Evolutionary conservation across 129 eudicot genomes (phyloP).

Genomic region (Kitagawia praeruptora): DNA sequence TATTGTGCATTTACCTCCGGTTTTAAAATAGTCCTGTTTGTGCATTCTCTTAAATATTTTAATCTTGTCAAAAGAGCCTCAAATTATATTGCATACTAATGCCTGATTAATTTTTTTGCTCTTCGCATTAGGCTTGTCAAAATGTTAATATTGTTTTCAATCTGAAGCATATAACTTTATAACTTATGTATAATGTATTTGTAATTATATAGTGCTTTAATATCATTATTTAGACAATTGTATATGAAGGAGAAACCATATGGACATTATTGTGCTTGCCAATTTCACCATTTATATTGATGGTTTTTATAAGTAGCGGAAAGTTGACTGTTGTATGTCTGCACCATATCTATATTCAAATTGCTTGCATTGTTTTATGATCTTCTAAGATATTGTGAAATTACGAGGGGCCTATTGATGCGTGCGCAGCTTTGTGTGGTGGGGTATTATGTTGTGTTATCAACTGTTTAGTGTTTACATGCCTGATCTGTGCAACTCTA

Average conservation of each 20-base stretch:
- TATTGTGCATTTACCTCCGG: background rate
- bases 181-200: background rate
- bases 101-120: background rate
- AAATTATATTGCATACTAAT: background rate
- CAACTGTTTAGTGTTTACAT: background rate
- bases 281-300: background rate
- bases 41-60: background rate
- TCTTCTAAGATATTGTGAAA: background rate
- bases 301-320: background rate
- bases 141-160: no score
- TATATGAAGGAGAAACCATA: background rate
- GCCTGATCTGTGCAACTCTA: no score
- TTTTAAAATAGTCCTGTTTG: background rate
- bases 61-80: background rate
- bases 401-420: background rate
- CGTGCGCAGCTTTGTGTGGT: background rate
- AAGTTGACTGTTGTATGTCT: background rate
- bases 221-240: background rate
- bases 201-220: no score
- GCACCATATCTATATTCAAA: background rate
- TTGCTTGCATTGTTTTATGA: background rate
- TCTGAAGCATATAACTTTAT: background rate
- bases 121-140: background rate
- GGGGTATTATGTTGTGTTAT: background rate
- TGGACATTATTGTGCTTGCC: background rate